Percentiles rank a stretch among this genome's conserved stretches.
phyloP scores from a whole-genome alignment of 2,329 filamentous ascomycete genomes.

The Salinomyces thailandicus region DNA sequence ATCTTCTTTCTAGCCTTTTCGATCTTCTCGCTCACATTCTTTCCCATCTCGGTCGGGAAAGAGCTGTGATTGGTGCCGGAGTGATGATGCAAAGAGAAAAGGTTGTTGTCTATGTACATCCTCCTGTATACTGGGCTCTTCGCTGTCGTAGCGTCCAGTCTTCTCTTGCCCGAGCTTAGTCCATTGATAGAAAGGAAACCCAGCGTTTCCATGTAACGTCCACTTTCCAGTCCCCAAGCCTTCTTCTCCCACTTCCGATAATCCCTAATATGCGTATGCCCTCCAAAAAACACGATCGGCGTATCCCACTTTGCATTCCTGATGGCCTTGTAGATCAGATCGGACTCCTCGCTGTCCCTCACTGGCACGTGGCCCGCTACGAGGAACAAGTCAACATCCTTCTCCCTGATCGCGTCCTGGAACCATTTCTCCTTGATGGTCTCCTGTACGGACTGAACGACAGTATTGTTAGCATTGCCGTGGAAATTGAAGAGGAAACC shows the following conservation, averaged over 20 bases:
- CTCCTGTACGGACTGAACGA: conserved; percentile 68
- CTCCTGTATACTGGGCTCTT: conserved; percentile 53
- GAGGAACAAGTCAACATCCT: conserved; percentile 74
- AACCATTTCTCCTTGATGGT: conserved; percentile 84
- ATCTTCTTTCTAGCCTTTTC: conserved; percentile 57
- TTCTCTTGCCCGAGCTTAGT: too few relatives aligned
- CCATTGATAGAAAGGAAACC: conserved; percentile 84
- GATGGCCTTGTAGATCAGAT: conserved; percentile 66
- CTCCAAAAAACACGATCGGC: conserved; percentile 85
- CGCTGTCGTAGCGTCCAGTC: too few relatives aligned
- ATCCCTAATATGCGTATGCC: conserved; percentile 82
- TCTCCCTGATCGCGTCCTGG: conserved; percentile 66
- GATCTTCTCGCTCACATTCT: conserved; percentile 61
- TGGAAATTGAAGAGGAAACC: conserved; percentile 94
- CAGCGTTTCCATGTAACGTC: conserved; percentile 88
- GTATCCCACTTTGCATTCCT: conserved; percentile 65
- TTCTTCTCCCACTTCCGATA: conserved; percentile 68
- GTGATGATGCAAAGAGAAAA: conserved; percentile 74
- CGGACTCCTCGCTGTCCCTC: conserved; percentile 63
- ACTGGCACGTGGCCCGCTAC: conserved; percentile 79
- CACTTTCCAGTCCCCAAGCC: conserved; percentile 72
- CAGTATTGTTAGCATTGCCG: conserved; percentile 80
- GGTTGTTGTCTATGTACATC: conserved; percentile 88
- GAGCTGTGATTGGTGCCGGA: conserved; percentile 58
- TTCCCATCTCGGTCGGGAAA: conserved; percentile 67